Evolutionary conservation across 257 asterid species (phyloP), one percentile per base, ranked within the genome.

Genomic region (Scutellaria galericulata): DNA sequence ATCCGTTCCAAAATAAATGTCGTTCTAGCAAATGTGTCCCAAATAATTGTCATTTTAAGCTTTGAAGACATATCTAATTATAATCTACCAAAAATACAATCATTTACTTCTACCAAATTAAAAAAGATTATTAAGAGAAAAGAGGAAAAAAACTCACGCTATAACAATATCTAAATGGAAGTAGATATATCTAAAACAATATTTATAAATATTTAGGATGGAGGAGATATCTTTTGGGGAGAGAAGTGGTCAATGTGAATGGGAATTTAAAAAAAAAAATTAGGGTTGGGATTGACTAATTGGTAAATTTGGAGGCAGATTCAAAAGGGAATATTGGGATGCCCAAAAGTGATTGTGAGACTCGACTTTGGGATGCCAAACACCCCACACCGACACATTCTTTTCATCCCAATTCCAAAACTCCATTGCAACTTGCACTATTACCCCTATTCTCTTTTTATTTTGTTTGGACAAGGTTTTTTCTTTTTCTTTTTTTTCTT

Each of bases 271-370:
- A 73, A 8, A 24, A 24, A 24, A 24, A 2, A 24, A 24, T 24
- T 18, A 15, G 58, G 61, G 58, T 7, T 15, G 45, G 31, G 60
- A 57, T 77, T 79, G 81, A 67, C 42, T 27, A 51, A 66, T 45
- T 79, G 77, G 65, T 44, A 39, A 65, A 40, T 47, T 71, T 71
- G 68, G 39, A 18, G 54, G 14, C 27, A 56, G 9, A 42, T 46
- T 50, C 8, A 40, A 45, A 79, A 72, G 44, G 64, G 77, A 66
- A 75, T 81, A 78, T 78, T 76, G 82, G 81, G 81, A 72, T 82
- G 56, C 72, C 77, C 75, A 78, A 79, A 80, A 59, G 82, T 11
- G 42, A n/a, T 76, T 61, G 60, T 2, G 75, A 55, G 80, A 44
- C 72, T 66, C 57, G 37, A 65, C 79, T 68, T 65, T 22, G 73